Conservation (phyloP, 768 basidiomycete genomes). For the Nidularia pulvinata region DNA sequence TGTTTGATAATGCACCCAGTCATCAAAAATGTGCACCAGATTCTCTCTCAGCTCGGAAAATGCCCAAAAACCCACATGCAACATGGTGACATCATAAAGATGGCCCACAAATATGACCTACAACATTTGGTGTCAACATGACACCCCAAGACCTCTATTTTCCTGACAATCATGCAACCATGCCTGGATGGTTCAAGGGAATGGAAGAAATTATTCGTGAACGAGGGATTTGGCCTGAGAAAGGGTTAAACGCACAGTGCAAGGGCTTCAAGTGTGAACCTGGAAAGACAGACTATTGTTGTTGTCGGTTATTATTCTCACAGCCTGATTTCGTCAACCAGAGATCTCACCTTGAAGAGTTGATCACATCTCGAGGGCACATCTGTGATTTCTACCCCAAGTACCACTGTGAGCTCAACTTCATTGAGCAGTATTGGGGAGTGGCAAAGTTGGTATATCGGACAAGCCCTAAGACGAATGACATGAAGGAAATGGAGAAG, state of each 20-base stretch:
- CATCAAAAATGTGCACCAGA: slow-evolving; percentile 14
- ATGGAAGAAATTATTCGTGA: slow-evolving; percentile 21
- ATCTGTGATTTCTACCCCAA: slow-evolving; percentile 19
- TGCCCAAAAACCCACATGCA: slow-evolving; percentile 13
- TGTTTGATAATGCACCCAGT: slow-evolving; percentile 19
- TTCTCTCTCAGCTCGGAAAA: slow-evolving; percentile 11
- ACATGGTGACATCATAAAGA: slow-evolving; percentile 11
- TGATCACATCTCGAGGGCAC: not conserved
- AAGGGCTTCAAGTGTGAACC: slow-evolving; percentile 18
- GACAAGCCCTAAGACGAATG: slow-evolving; percentile 8
- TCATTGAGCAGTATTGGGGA: slow-evolving; percentile 29
- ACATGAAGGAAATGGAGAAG: slow-evolving; percentile 21
- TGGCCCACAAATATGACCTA: slow-evolving; percentile 9
- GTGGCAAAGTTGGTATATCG: slow-evolving; percentile 21
- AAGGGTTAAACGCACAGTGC: slow-evolving; percentile 13
- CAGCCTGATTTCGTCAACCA: not conserved
- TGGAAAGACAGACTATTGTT: slow-evolving; percentile 17
- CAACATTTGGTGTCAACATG: slow-evolving; percentile 8
- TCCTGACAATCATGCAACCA: slow-evolving; percentile 13
- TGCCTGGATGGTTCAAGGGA: slow-evolving; percentile 27
- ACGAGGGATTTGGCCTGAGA: slow-evolving; percentile 14
- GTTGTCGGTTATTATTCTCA: not conserved
- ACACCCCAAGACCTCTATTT: slow-evolving; percentile 22
- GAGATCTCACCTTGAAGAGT: not conserved
- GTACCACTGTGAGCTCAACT: slow-evolving; percentile 27